phyloP scores from a whole-genome alignment of 129 eudicot genomes.

The Artemisia tridentata region DNA sequence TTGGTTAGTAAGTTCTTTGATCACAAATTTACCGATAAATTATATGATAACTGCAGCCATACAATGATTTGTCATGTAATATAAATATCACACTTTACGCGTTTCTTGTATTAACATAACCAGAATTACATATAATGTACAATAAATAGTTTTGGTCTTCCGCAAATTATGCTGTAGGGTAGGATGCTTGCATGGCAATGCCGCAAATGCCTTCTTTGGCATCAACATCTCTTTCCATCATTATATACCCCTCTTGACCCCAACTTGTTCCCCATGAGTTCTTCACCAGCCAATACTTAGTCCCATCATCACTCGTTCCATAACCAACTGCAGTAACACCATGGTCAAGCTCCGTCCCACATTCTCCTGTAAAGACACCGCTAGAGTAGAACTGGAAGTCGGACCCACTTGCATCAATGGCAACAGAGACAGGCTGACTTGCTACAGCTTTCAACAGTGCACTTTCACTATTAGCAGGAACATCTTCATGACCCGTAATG shows the following conservation, averaged over 20 bases:
- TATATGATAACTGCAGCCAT: background rate
- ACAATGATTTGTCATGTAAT: background rate
- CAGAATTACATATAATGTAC: constrained; percentile 11
- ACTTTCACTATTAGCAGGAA: constrained; percentile 36
- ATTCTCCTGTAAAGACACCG: constrained; percentile 33
- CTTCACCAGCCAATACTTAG: constrained; percentile 38
- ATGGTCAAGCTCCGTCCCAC: constrained; percentile 34
- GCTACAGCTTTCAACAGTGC: constrained; percentile 36
- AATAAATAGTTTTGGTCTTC: background rate
- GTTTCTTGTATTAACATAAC: constrained; percentile 15
- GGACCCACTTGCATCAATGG: constrained; percentile 36
- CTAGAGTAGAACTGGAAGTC: constrained; percentile 36
- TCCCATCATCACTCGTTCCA: constrained; percentile 32
- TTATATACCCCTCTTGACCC: constrained; percentile 37
- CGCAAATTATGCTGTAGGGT: constrained; percentile 20
- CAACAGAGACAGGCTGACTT: constrained; percentile 35
- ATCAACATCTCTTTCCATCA: constrained; percentile 33
- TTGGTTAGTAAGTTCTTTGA: background rate
- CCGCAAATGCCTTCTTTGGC: constrained; percentile 35
- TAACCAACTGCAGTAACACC: constrained; percentile 36
- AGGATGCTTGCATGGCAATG: constrained; percentile 33
- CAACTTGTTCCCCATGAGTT: constrained; percentile 35
- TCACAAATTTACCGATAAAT: background rate
- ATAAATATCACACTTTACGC: background rate
- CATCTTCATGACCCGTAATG: constrained; percentile 34